Conservation (phyloP, 192 early-diverging fungal species). For the Coemansia sp. region DNA sequence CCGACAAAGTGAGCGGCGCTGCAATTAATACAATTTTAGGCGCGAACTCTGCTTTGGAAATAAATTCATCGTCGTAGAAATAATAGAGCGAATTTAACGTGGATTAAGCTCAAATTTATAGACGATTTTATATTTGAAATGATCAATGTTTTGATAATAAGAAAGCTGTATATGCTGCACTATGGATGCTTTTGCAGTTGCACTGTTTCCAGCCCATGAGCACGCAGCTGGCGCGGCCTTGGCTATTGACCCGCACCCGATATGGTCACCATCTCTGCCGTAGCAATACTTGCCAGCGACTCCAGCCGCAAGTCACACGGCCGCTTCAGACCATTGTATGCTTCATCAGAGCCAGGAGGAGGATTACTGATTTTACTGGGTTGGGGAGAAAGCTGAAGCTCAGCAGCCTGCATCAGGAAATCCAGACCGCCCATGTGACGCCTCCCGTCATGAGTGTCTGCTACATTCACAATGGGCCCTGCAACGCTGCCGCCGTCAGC, state of each 20-base stretch:
- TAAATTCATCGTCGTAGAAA: no score
- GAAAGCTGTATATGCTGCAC: no score
- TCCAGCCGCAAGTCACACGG: conserved; percentile 34
- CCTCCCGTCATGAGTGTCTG: not conserved
- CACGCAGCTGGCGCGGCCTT: conserved; percentile 1
- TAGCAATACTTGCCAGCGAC: conserved; percentile 47
- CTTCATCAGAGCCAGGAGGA: not conserved
- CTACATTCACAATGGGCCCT: not conserved
- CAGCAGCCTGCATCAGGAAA: conserved; percentile 36
- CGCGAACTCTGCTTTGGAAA: no score
- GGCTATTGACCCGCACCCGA: not conserved
- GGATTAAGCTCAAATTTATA: no score
- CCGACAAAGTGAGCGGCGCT: no score
- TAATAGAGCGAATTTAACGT: no score
- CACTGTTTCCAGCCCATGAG: not conserved
- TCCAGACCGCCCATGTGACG: conserved; percentile 28
- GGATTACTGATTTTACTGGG: not conserved
- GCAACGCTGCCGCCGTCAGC: not conserved
- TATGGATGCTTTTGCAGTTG: not conserved
- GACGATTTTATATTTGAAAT: no score
- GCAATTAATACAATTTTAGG: no score
- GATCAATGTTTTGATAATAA: no score
- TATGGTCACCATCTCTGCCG: conserved; percentile 26
- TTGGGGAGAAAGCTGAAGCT: conserved; percentile 15
- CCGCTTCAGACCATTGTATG: conserved; percentile 3